phyloP scores from a whole-genome alignment of 495 filamentous ascomycete genomes.

The Hyaloscypha finlandica region DNA sequence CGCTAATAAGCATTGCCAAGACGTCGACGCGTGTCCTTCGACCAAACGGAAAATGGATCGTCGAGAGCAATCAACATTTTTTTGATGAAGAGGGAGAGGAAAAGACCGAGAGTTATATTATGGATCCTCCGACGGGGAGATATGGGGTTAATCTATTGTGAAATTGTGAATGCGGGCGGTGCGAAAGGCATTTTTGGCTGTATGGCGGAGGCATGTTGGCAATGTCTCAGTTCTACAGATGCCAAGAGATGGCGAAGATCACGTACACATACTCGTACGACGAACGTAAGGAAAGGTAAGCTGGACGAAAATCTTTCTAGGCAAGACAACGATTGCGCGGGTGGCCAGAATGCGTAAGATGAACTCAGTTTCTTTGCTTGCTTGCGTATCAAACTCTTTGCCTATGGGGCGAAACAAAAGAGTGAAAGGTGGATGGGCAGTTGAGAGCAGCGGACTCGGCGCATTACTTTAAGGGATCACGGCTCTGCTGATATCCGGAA shows the following conservation, averaged over 20 bases:
- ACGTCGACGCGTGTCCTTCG: background rate
- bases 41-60: background rate
- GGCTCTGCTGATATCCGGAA: constrained; percentile 14
- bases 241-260: background rate
- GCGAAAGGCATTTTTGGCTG: background rate
- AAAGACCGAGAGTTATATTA: no score
- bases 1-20: background rate
- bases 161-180: background rate
- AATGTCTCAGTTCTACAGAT: background rate
- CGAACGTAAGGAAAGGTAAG: background rate
- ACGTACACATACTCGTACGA: background rate
- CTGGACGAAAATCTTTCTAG: background rate
- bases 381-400: background rate
- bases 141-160: background rate
- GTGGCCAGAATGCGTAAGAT: background rate
- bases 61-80: background rate
- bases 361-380: background rate
- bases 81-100: background rate
- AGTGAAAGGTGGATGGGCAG: background rate
- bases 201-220: background rate
- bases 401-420: background rate
- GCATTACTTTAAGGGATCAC: constrained; percentile 22
- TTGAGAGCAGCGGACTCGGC: background rate
- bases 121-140: no score
- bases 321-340: background rate